Conservation (phyloP, 148 eudicot genomes). For the Heliosperma pusillum region DNA sequence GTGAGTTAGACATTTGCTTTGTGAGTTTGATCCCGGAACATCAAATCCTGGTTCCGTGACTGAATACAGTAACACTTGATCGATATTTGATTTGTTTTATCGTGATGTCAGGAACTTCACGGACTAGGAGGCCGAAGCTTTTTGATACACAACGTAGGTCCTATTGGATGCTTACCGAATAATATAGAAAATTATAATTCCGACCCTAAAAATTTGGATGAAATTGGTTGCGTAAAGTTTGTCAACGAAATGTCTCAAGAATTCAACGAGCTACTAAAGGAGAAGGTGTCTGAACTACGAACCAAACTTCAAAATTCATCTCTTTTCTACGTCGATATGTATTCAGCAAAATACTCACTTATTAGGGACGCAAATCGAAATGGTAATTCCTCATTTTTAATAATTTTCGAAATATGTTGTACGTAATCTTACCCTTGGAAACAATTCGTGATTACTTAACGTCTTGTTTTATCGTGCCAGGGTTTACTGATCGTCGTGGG, state of each 20-base stretch:
- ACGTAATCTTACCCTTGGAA: background rate
- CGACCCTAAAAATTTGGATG: constrained; percentile 43
- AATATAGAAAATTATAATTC: constrained; percentile 32
- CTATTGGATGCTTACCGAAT: constrained; percentile 68
- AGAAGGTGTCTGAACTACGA: constrained; percentile 39
- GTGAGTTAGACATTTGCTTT: no score
- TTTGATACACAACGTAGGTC: constrained; percentile 88
- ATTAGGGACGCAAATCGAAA: constrained; percentile 35
- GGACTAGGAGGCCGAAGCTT: constrained; percentile 53
- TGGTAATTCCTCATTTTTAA: constrained; percentile 30
- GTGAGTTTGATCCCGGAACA: no score
- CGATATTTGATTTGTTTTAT: background rate
- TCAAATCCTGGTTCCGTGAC: no score
- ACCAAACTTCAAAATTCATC: constrained; percentile 31
- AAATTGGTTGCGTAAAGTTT: constrained; percentile 44
- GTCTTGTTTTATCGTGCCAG: background rate
- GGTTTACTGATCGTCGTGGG: background rate
- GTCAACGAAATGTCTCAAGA: constrained; percentile 51
- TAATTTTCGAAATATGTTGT: background rate
- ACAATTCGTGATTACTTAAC: no score
- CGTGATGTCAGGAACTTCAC: constrained; percentile 34
- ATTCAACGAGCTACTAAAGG: constrained; percentile 46
- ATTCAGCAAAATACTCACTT: constrained; percentile 52
- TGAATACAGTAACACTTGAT: background rate
- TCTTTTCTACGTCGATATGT: constrained; percentile 57